These are phyloP conservation scores for Nannizziopsis barbatae DNA, from an alignment of 2,329 filamentous ascomycete genomes.

Conservation along the genomic window DNA sequence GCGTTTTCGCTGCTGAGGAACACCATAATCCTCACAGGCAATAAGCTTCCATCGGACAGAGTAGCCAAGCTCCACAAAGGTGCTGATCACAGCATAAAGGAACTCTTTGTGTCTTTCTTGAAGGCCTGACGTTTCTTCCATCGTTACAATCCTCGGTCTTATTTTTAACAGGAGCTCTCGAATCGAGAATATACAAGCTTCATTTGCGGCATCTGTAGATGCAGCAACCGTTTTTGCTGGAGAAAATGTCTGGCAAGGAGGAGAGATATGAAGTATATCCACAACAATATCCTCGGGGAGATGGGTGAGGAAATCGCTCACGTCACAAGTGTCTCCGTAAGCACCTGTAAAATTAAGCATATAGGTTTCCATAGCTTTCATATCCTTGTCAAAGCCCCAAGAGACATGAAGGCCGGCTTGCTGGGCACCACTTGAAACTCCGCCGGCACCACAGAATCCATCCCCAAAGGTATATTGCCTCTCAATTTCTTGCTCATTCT, in stretches of 20 bases:
- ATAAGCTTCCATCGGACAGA: slow-evolving; percentile 59
- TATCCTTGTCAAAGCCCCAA: slow-evolving; percentile 55
- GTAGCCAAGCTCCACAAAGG: slow-evolving; percentile 55
- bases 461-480: slow-evolving; percentile 56
- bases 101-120: slow-evolving; percentile 43
- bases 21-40: slow-evolving; percentile 39
- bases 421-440: slow-evolving; percentile 53
- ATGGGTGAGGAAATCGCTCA: slow-evolving; percentile 38
- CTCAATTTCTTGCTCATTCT: neutral
- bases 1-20: slow-evolving; percentile 40
- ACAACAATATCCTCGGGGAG: slow-evolving; percentile 34
- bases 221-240: slow-evolving; percentile 53
- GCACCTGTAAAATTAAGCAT: slow-evolving; percentile 44
- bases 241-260: slow-evolving; percentile 67
- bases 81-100: slow-evolving; percentile 50
- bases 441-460: slow-evolving; percentile 62
- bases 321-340: slow-evolving; percentile 27
- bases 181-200: slow-evolving; percentile 42
- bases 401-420: slow-evolving; percentile 48
- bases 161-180: slow-evolving; percentile 46
- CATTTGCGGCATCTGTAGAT: slow-evolving; percentile 56
- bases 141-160: slow-evolving; percentile 57
- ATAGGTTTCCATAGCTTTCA: slow-evolving; percentile 48
- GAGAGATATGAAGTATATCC: slow-evolving; percentile 63
- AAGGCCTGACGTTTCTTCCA: slow-evolving; percentile 70